phyloP scores from a whole-genome alignment of 1,284 basidiomycete genomes.

The Leccinum solheimii region DNA sequence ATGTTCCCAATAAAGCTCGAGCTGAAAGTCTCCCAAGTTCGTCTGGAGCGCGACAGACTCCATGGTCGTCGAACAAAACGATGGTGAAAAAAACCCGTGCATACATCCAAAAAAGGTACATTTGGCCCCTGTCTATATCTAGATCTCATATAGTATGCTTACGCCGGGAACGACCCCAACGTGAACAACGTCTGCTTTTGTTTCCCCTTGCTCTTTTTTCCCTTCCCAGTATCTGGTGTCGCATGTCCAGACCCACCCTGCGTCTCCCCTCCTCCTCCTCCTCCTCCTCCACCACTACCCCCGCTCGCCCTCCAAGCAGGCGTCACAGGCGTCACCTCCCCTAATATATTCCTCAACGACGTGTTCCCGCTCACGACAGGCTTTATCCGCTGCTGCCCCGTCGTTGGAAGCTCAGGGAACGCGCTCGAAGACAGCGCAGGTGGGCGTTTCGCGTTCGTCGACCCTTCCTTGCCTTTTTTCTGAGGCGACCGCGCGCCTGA shows the following conservation, averaged over 20 bases:
- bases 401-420: conserved; percentile 67
- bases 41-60: conserved; percentile 82
- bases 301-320: conserved; percentile 48
- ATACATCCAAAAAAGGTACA: not conserved
- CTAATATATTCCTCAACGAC: conserved; percentile 71
- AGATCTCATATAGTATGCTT: conserved; percentile 9
- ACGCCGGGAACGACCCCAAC: conserved; percentile 62
- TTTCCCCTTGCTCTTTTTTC: conserved; percentile 81
- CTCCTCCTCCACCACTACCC: not conserved
- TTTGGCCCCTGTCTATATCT: not conserved
- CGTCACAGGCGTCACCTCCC: conserved; percentile 46
- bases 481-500: conserved; percentile 8
- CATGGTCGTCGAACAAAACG: not conserved
- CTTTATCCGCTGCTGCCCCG: conserved; percentile 44
- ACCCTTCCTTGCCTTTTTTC: conserved; percentile 12
- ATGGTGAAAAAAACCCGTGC: not conserved
- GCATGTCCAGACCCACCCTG: not conserved
- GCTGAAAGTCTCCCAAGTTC: conserved; percentile 81
- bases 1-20: conserved; percentile 91
- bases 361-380: conserved; percentile 63
- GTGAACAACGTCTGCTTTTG: conserved; percentile 83
- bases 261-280: conserved; percentile 11
- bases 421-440: conserved; percentile 55
- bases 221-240: conserved; percentile 35
- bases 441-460: conserved; percentile 17